Evolutionary conservation across 108 stramenopile species (phyloP), one percentile per base, ranked within the genome.

Genomic region (Cyclotella sp.): DNA sequence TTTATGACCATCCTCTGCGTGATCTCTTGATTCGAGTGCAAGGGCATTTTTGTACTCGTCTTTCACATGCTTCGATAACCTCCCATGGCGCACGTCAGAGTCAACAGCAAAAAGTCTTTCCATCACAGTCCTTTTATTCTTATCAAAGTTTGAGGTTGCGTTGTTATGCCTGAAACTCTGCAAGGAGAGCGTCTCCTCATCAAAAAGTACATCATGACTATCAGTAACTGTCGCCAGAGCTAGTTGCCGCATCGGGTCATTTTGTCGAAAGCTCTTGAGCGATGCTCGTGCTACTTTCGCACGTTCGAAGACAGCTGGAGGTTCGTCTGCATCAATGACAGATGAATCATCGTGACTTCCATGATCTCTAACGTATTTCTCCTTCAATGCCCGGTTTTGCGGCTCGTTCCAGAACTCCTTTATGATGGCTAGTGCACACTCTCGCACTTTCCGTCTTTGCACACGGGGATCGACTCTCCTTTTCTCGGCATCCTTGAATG

Each of bases 31-130:
- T 29, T 81, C 80, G 11, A 81, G 53, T 22, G 80, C 73, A 57
- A 81, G 72, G 26, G 85, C 68, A 13, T 78, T 73, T 22, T 83
- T 82, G 45, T 84, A 87, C 30, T 88, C 88, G 68, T 81, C 82
- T 59, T 75, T 84, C 28, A 93, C 44, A 74, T 96, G 95, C 55
- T 93, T 92, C 34, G 77, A 60, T 46, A 96, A 70, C 9, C 72
- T 74, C 7, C 95, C 95, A 49, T 96, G 87, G 16, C 92, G 73
- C 0, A 92, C 91, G 46, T 90, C 88, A 34, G 75, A 77, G 72
- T 96, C 95, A 11, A 93, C 89, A 24, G 93, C 89, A 82, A 96
- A 96, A 12, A 91, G 49, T 10, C 89, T 76, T 43, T 96, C 95
- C 55, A 93, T 59, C 15, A 91, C 42, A 18, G 85, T 90, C 72